Evolutionary conservation across 495 filamentous ascomycete species (phyloP), one percentile per base, ranked within the genome.

Genomic region (Paragyromitra xinjiangensis): DNA sequence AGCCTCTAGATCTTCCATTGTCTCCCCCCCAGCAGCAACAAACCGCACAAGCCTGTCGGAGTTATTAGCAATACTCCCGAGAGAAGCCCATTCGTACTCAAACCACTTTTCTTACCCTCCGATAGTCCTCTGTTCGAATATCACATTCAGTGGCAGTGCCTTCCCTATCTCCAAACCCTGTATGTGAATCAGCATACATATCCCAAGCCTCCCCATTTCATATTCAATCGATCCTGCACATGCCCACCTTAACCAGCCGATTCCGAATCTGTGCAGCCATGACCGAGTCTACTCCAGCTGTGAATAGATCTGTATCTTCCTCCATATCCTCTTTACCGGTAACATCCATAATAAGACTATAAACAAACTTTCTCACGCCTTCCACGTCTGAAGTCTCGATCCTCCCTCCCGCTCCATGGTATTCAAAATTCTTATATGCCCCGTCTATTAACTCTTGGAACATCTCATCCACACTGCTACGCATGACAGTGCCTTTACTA

Each of bases 401-500:
- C 62, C 14, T 79, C 29, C 7, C 66, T 7, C 63, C 66, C 6
- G 73, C 71, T 1, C 77, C 55, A 6, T 86, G 56, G n/a, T 83
- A 80, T 16, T 82, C 77, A 63, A 86, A 83, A 0, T n/a, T 9
- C 6, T 77, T 29, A 55, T 89, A 89, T 8, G 84, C 83, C 16
- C 61, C 26, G 16, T 84, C 66, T 39, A 90, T 90, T 16, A 79
- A 50, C n/a, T 81, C 62, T 9, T 53, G 50, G 77, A 84, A 89
- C 3, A 63, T 73, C 29, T 83, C 80, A 51, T 87, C 85, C 2
- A 84, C 86, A 51, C 78, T 78, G 11, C 81, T 75, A 37, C 88
- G 79, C 64, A 90, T 77, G 8, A 86, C 77, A 2, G 86, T 87
- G 0, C 88, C 88, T 81, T 90, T 90, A 62, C 86, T 88, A 61